These are phyloP conservation scores for Saccharomycopsis capsularis DNA, from an alignment of 805 yeast species.

Conservation along the genomic window DNA sequence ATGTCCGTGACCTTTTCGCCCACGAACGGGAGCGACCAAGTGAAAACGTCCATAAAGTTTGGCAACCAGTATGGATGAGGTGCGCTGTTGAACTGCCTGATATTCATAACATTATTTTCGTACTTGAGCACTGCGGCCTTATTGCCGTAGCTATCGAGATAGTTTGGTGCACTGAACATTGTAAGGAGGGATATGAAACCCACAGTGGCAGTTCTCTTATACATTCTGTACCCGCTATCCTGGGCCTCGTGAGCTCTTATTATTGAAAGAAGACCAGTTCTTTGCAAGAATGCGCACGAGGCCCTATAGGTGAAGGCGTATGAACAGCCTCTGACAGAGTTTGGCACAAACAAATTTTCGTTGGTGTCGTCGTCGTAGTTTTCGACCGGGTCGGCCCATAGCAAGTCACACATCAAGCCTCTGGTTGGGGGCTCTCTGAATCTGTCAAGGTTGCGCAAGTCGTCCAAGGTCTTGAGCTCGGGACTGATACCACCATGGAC, in stretches of 20 bases:
- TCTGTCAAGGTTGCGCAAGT: conserved; percentile 62
- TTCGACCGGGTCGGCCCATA: conserved; percentile 97
- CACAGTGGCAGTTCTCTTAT: conserved; percentile 71
- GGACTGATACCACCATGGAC: conserved; percentile 97
- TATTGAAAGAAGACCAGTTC: conserved; percentile 72
- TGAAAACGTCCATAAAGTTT: conserved; percentile 92
- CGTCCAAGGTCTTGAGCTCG: conserved; percentile 62
- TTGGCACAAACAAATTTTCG: conserved; percentile 47
- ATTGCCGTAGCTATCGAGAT: conserved; percentile 84
- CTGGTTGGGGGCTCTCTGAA: conserved; percentile 89
- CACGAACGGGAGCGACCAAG: conserved; percentile 96
- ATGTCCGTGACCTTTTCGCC: conserved; percentile 95
- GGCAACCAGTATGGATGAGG: conserved; percentile 98
- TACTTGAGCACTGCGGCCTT: conserved; percentile 93
- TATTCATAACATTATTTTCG: conserved; percentile 88
- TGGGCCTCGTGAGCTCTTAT: conserved; percentile 97
- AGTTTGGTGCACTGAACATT: conserved; percentile 92
- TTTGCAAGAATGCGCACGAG: conserved; percentile 66
- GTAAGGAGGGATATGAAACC: conserved; percentile 90
- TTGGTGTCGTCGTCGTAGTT: conserved; percentile 64
- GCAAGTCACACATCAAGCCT: conserved; percentile 88
- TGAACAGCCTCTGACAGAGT: conserved; percentile 84
- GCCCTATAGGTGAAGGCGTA: conserved; percentile 83
- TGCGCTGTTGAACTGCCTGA: conserved; percentile 84
- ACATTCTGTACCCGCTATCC: conserved; percentile 95